phyloP scores from a whole-genome alignment of 768 basidiomycete species.

The Cystobasidium ongulense region DNA sequence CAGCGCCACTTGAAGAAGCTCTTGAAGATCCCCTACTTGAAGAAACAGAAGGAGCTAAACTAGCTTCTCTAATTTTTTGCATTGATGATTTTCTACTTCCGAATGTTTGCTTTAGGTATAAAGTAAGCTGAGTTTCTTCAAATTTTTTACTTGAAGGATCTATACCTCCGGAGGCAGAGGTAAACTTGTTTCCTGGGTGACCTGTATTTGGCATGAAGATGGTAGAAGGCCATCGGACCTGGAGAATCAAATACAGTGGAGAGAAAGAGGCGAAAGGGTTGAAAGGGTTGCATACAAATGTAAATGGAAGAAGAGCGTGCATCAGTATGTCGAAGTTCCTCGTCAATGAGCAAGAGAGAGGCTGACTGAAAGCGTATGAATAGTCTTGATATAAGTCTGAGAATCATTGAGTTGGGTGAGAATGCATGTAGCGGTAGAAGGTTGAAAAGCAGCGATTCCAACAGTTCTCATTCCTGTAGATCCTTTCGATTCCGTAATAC shows the following conservation, averaged over 20 bases:
- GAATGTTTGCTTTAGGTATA: conserved; percentile 3
- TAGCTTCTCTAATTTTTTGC: not conserved
- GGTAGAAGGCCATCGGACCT: conserved; percentile 24
- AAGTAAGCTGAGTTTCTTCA: conserved; percentile 10
- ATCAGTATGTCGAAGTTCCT: too few species aligned
- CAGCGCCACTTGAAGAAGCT: not conserved
- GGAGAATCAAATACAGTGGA: not conserved
- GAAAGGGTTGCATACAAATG: not conserved
- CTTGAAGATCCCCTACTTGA: not conserved
- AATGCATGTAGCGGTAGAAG: conserved; percentile 1
- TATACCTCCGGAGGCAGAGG: not conserved
- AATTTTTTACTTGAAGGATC: not conserved
- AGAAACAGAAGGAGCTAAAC: not conserved
- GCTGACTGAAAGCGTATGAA: conserved; percentile 13
- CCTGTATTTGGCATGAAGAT: not conserved
- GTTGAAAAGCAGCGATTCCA: conserved; percentile 26
- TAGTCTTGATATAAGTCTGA: conserved; percentile 59
- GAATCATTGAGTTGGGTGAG: conserved; percentile 64
- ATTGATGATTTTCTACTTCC: not conserved
- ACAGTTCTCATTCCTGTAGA: conserved; percentile 9
- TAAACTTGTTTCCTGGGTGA: not conserved
- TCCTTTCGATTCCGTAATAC: conserved; percentile 2
- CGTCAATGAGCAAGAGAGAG: not conserved
- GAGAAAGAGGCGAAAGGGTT: not conserved
- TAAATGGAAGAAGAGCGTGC: conserved; percentile 1